Evolutionary conservation across 805 yeast species (phyloP), one percentile per base, ranked within the genome.

Genomic region (Candida verbasci): DNA sequence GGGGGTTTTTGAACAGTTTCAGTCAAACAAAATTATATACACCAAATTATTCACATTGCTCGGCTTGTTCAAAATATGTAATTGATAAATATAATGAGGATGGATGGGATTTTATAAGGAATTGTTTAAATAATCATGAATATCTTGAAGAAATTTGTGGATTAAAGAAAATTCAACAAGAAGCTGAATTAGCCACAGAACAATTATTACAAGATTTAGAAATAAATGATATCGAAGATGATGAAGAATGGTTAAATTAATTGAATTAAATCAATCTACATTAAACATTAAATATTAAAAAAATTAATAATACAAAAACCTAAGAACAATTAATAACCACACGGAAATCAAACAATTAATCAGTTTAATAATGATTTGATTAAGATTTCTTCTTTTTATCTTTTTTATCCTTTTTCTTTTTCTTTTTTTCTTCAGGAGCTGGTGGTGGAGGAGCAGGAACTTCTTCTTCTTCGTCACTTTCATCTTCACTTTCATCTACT

Each of bases 111-210:
- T 91, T 91, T 65, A 86, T 93, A 3, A 67, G 69, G 47, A 52
- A 54, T 10, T 91, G 96, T 9, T 63, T 94, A 37, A 68, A 79
- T 41, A 79, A 85, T 44, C 61, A 80, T 1, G 68, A 65, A 14
- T 83, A 76, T 48, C 68, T 94, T 25, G 96, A 88, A 45, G 77
- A 76, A 20, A 51, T 88, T 3, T 80, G 94, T 46, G 98, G 98
- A 0, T 69, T 93, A 37, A 71, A 78, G 1, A 69, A 77, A 31
- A 78, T 91, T 1, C 95, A 87, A 46, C 60, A 72, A 30, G 76
- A 74, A 34, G 89, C 91, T 0, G 94, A 84, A 40, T 48, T 63
- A 43, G 72, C 76, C 0, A 20, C 31, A 6, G 17, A 34, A 22
- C 9, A 34, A 6, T 22, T 34, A 27, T 29, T 34, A 5, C n/a